Evolutionary conservation across 2,329 filamentous ascomycete species (phyloP).

Genomic region (Macroventuria anomochaeta): DNA sequence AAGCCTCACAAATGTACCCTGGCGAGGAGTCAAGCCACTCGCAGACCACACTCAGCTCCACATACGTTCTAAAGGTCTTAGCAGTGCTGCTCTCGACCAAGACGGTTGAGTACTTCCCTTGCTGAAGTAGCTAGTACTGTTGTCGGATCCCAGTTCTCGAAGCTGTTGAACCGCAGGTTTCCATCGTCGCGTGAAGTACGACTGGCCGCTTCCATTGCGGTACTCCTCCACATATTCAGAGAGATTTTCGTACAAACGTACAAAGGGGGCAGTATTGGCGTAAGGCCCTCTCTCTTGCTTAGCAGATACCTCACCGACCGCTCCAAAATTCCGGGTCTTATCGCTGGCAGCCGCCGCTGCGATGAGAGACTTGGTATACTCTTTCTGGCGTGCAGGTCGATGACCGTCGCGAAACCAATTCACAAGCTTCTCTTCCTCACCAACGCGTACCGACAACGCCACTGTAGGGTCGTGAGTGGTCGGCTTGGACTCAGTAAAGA

Average conservation of each 20-base stretch:
- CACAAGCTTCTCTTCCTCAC: constrained; percentile 46
- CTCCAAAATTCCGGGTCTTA: constrained; percentile 19
- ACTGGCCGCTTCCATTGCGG: constrained; percentile 29
- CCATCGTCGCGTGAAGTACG: constrained; percentile 52
- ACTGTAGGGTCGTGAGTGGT: constrained; percentile 37
- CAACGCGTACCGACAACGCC: constrained; percentile 28
- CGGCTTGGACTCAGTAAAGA: constrained; percentile 44
- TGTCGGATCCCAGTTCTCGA: constrained; percentile 47
- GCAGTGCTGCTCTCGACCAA: background rate
- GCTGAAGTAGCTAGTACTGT: constrained; percentile 51
- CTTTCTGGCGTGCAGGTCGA: constrained; percentile 34
- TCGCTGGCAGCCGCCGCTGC: constrained; percentile 22
- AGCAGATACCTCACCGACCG: constrained; percentile 18
- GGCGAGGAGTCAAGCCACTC: too few relatives aligned
- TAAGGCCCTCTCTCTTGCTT: constrained; percentile 7
- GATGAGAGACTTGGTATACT: constrained; percentile 33
- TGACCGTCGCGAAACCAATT: constrained; percentile 51
- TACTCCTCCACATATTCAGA: constrained; percentile 49
- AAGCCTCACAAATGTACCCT: too few relatives aligned
- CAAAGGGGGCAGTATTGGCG: constrained; percentile 47
- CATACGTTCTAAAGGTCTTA: background rate
- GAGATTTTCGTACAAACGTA: constrained; percentile 53
- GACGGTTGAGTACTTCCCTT: background rate
- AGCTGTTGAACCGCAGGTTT: constrained; percentile 46
- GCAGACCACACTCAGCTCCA: constrained; percentile 1